Conservation (phyloP, 495 filamentous ascomycete genomes). For the Tuber brumale region DNA sequence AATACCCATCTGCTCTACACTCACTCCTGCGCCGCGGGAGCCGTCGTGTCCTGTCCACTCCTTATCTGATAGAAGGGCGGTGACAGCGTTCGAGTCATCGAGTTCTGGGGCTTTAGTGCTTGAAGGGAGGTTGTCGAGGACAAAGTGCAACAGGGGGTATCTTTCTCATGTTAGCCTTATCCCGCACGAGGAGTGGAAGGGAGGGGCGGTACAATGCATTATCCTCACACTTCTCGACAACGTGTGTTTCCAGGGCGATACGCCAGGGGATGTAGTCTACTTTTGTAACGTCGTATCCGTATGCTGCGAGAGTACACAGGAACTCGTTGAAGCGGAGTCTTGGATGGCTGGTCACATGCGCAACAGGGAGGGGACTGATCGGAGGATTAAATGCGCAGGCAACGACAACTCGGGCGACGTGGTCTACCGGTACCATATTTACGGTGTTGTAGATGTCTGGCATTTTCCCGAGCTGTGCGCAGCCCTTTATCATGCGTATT, state of each 20-base stretch:
- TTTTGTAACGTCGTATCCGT: constrained; percentile 69
- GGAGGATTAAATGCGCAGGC: constrained; percentile 62
- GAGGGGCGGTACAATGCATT: constrained; percentile 30
- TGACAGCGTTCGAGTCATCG: constrained; percentile 64
- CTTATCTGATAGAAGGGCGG: constrained; percentile 56
- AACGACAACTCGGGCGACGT: constrained; percentile 72
- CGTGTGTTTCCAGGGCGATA: constrained; percentile 46
- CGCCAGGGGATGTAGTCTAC: constrained; percentile 53
- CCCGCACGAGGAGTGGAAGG: not conserved
- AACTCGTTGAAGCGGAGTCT: constrained; percentile 73
- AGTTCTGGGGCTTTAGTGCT: constrained; percentile 74
- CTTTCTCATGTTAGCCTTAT: constrained; percentile 18
- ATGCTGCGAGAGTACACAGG: constrained; percentile 61
- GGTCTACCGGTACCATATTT: constrained; percentile 83
- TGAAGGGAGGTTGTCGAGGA: constrained; percentile 67
- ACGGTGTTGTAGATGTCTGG: constrained; percentile 81
- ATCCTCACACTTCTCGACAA: constrained; percentile 38
- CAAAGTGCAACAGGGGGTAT: constrained; percentile 83
- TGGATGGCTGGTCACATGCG: constrained; percentile 77
- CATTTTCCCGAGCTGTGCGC: constrained; percentile 65
- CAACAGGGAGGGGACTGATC: constrained; percentile 51
- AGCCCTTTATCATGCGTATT: constrained; percentile 81
- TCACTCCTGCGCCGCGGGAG: constrained; percentile 58
- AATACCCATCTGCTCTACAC: constrained; percentile 60
- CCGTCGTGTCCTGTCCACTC: constrained; percentile 59